Base-by-base conservation (phyloP, 768 basidiomycete species). In the Pleurotus giganteus region DNA sequence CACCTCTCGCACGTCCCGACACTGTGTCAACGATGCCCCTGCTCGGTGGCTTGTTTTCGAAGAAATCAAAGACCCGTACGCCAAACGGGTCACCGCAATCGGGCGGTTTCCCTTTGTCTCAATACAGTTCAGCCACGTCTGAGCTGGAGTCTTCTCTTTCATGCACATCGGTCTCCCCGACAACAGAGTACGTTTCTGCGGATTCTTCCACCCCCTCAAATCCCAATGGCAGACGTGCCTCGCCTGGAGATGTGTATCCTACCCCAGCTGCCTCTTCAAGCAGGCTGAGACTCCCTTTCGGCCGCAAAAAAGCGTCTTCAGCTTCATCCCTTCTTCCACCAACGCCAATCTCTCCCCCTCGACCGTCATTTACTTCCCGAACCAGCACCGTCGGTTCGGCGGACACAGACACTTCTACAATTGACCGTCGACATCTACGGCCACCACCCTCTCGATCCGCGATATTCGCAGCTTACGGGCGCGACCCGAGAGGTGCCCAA, bases 371-470 rank as follows among this genome's bases (percentile, higher is more conserved):
- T 60, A 51, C 60, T 58, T 58, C 58, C 44, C 67, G 65, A 51
- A 65, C 63, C 57, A 73, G 74, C 70, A 70, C 69, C 4, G 63
- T 69, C 47, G 69, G 72, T 4, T 71, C 68, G 4, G 78, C 81
- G 39, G 80, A 81, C 49, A 66, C 73, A 3, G 81, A 78, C 13
- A 62, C 69, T 17, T 55, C 73, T 47, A 72, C 71, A 23, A 59
- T 74, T 24, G 52, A 53, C 4, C 76, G 75, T 29, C 71, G 73
- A 13, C 46, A 46, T 28, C 69, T 77, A 9, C 71, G 76, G 12
- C 85, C 83, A 3, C 84, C 87, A 1, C 86, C 86, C 0, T 78
- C 79, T 19, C 83, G 83, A 62, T 83, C 82, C 1, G 78, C 83
- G 39, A 76, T 89, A 53, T 88, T 89, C 66, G 80, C 77, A 8